Conservation (phyloP, 768 basidiomycete species). For the Trametes villosa region DNA sequence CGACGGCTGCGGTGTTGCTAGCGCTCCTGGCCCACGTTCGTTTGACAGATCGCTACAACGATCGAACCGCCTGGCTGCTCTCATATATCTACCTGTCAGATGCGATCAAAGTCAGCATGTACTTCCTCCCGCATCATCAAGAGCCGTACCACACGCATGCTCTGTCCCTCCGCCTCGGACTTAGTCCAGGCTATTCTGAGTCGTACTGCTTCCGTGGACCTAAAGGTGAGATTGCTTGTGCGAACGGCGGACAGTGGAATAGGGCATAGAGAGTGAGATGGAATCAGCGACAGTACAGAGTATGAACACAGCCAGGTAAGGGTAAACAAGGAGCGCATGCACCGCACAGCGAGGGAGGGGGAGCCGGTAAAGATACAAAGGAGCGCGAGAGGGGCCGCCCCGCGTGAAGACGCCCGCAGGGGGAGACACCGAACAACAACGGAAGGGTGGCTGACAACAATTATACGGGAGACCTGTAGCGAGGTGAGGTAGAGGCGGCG, state of each 20-base stretch:
- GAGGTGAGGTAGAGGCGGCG: not conserved
- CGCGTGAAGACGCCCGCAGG: not conserved
- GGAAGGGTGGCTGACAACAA: conserved; percentile 6
- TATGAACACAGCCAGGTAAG: conserved; percentile 8
- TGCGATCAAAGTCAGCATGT: no score
- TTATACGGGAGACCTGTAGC: not conserved
- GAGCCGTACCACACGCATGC: no score
- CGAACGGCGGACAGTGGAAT: not conserved
- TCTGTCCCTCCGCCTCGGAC: no score
- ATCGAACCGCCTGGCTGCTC: no score
- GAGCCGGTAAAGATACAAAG: conserved; percentile 9
- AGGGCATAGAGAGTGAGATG: not conserved
- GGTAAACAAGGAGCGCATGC: not conserved
- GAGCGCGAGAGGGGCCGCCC: not conserved
- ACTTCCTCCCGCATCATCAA: no score
- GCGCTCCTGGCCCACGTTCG: no score
- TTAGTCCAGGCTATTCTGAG: no score
- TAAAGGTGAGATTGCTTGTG: not conserved
- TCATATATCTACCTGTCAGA: no score
- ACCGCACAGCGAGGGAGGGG: conserved; percentile 3
- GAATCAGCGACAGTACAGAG: not conserved
- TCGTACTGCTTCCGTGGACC: not conserved
- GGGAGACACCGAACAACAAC: not conserved
- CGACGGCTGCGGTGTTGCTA: not conserved
- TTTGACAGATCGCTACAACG: no score